Conservation (phyloP, 768 basidiomycete species). For the Pulveroboletus sp. region DNA sequence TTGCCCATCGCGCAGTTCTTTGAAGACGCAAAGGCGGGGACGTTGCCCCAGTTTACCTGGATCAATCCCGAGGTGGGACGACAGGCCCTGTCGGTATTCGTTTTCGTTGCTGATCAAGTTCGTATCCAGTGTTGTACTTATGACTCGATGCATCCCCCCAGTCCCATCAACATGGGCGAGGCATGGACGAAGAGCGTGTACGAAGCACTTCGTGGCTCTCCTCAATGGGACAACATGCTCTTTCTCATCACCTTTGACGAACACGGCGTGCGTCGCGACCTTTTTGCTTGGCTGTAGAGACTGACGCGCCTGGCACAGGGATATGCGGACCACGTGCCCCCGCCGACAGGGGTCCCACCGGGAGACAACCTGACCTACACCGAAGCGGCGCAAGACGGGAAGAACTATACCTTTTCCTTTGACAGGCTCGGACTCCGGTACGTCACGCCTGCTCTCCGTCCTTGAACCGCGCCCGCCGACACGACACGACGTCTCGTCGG, state of each 20-base stretch:
- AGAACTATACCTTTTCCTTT: slow-evolving; percentile 18
- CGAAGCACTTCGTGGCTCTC: slow-evolving; percentile 21
- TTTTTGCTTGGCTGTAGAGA: not conserved
- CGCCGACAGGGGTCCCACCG: slow-evolving; percentile 19
- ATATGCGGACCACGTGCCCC: slow-evolving; percentile 22
- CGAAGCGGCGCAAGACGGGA: slow-evolving; percentile 16
- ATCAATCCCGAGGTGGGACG: slow-evolving; percentile 24
- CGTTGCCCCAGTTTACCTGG: slow-evolving; percentile 23
- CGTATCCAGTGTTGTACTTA: slow-evolving; percentile 17
- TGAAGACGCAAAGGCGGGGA: slow-evolving; percentile 19
- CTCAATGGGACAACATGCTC: slow-evolving; percentile 19
- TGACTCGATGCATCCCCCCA: slow-evolving; percentile 26
- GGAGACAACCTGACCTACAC: slow-evolving; percentile 24
- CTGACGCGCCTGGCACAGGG: slow-evolving; percentile 22
- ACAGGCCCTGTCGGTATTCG: not conserved
- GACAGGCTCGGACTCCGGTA: slow-evolving; percentile 25
- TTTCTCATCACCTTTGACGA: slow-evolving; percentile 27
- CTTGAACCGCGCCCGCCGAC: no score
- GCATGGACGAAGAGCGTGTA: slow-evolving; percentile 22
- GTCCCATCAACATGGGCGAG: slow-evolving; percentile 24
- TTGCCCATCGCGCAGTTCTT: slow-evolving; percentile 15
- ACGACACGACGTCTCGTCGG: no score
- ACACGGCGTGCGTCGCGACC: slow-evolving; percentile 15
- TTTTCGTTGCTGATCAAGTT: not conserved
- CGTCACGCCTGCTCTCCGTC: not conserved